phyloP scores from a whole-genome alignment of 83 land plant species.

The Picea abies region DNA sequence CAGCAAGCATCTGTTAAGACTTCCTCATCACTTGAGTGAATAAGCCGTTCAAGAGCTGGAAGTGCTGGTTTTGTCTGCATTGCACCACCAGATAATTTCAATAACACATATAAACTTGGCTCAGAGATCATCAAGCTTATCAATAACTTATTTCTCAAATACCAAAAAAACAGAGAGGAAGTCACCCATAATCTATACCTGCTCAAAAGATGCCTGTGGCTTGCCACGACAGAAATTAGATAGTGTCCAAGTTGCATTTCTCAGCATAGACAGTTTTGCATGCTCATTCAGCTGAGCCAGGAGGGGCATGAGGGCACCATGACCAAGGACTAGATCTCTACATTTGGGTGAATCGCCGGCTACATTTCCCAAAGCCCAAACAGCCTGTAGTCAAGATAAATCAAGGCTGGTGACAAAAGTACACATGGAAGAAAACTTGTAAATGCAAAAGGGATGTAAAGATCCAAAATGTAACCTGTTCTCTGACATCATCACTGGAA shows the following conservation, averaged over 20 bases:
- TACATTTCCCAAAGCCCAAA: slow-evolving; percentile 82
- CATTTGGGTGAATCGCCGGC: slow-evolving; percentile 76
- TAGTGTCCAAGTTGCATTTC: slow-evolving; percentile 83
- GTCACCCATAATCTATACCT: slow-evolving; percentile 24
- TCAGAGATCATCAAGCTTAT: too few relatives aligned
- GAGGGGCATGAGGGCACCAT: slow-evolving; percentile 63
- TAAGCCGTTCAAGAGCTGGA: slow-evolving; percentile 46
- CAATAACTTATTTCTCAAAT: too few relatives aligned
- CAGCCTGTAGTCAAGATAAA: slow-evolving; percentile 25
- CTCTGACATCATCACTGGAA: slow-evolving; percentile 76
- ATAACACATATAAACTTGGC: background rate
- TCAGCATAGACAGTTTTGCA: slow-evolving; percentile 68
- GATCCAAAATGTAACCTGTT: slow-evolving; percentile 26
- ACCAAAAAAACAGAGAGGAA: too few relatives aligned
- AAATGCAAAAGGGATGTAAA: too few relatives aligned
- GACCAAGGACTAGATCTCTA: slow-evolving; percentile 62
- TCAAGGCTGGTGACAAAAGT: too few relatives aligned
- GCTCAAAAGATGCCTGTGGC: slow-evolving; percentile 71
- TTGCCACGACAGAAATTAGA: slow-evolving; percentile 80
- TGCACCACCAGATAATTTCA: background rate
- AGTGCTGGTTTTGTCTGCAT: slow-evolving; percentile 44
- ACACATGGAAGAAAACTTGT: too few relatives aligned
- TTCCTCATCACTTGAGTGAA: slow-evolving; percentile 49
- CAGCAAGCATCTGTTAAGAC: slow-evolving; percentile 50
- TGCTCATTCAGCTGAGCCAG: slow-evolving; percentile 61